These are phyloP conservation scores for Tylopilus balloui DNA, from an alignment of 768 basidiomycete species.

Conservation along the genomic window DNA sequence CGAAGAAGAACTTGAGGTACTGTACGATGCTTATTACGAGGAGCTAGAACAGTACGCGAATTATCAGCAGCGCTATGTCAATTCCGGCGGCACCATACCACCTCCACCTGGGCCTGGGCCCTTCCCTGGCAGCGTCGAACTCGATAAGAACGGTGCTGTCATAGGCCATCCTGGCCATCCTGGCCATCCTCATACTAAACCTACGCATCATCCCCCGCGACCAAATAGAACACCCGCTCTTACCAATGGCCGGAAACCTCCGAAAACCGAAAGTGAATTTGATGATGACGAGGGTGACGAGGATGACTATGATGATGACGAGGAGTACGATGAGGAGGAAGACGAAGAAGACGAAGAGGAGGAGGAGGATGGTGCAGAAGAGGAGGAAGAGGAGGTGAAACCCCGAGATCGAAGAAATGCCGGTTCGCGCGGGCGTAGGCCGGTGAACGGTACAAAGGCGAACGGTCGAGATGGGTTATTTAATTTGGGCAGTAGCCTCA, in stretches of 20 bases:
- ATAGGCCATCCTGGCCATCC: constrained; percentile 40
- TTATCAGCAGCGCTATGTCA: constrained; percentile 93
- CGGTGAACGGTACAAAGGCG: constrained; percentile 42
- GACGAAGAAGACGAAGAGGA: constrained; percentile 72
- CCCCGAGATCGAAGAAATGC: constrained; percentile 35
- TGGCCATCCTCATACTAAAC: constrained; percentile 31
- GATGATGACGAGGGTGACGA: constrained; percentile 62
- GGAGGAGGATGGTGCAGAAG: constrained; percentile 63
- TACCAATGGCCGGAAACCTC: constrained; percentile 38
- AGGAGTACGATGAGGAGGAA: constrained; percentile 53
- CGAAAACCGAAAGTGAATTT: constrained; percentile 58
- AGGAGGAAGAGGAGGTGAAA: constrained; percentile 49
- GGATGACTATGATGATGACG: constrained; percentile 50
- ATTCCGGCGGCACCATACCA: constrained; percentile 82
- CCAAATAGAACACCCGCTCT: constrained; percentile 32
- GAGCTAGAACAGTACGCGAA: constrained; percentile 99
- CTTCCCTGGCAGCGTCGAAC: constrained; percentile 96
- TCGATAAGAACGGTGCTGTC: constrained; percentile 85
- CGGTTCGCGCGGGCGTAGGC: constrained; percentile 36
- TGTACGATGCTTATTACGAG: constrained; percentile 99
- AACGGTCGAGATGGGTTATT: constrained; percentile 64
- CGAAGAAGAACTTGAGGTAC: constrained; percentile 99
- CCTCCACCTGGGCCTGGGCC: constrained; percentile 96
- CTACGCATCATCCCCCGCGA: constrained; percentile 39
- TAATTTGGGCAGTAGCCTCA: constrained; percentile 76